phyloP scores from a whole-genome alignment of 148 eudicot genomes.

The Fallopia convolvulus region DNA sequence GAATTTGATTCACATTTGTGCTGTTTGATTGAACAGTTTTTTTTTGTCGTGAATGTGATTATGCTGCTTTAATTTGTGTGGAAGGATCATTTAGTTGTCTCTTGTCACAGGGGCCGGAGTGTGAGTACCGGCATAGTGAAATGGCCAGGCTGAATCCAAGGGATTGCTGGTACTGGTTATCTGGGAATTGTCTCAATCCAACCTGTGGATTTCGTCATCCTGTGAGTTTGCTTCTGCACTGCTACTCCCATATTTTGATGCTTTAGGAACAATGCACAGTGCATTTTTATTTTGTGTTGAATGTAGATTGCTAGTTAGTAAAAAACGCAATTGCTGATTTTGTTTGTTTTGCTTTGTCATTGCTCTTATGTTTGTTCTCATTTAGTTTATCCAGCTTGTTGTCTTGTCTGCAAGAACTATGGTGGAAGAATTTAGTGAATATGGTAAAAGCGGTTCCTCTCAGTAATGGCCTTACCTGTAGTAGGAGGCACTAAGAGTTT shows the following conservation, averaged over 20 bases:
- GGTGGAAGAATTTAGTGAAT: background rate
- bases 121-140: slow-evolving; percentile 95
- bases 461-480: background rate
- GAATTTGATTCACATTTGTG: background rate
- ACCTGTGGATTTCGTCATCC: slow-evolving; percentile 84
- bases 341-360: background rate
- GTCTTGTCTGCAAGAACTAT: background rate
- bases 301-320: background rate
- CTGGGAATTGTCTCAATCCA: slow-evolving; percentile 78
- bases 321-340: background rate
- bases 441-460: background rate
- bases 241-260: background rate
- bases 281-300: background rate
- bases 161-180: slow-evolving; percentile 85
- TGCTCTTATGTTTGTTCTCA: background rate
- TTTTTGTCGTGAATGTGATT: background rate
- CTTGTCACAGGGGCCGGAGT: slow-evolving; percentile 62
- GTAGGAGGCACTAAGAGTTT: background rate
- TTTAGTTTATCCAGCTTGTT: background rate
- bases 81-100: background rate
- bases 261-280: background rate
- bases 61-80: background rate
- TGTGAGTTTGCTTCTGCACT: slow-evolving; percentile 33
- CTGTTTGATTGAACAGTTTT: background rate
- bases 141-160: slow-evolving; percentile 75